Evolutionary conservation across 306 rosid genomes (phyloP), one percentile per base, ranked within the genome.

Genomic region (Comarum palustre): DNA sequence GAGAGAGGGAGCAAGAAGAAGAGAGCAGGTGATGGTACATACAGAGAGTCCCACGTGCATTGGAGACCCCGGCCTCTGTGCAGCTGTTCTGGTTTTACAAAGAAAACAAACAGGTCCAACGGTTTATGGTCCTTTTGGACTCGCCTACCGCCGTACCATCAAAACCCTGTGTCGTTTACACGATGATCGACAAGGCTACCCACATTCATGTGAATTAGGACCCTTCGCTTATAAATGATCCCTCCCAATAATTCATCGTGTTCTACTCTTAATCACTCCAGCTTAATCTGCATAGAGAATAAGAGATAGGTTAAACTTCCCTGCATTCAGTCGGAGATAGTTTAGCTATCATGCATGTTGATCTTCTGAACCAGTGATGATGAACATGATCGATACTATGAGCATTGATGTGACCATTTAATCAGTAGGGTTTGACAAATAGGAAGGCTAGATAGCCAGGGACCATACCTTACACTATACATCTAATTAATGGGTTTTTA

Each of bases 51-150:
- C 86, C 90, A 87, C 96, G 93, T 87, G 87, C 79, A 87, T 75
- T 29, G 24, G 58, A 84, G 88, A 85, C 65, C 89, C 87, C 43
- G 10, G 12, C 43, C 43, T 78, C 79, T 80, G 85, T 77, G 82
- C 77, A 82, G 87, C 79, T 81, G 85, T 77, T 82, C 77, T 83
- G 87, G 88, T 86, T 77, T 90, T 41, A 83, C 81, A 60, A 76
- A 84, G 87, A 84, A 84, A 31, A 75, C 91, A 82, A 79, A 87
- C 89, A 80, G 86, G 55, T 85, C 90, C 97, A 85, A 89, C 90
- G 91, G 89, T 84, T 87, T 81, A 82, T 76, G 81, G 74, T 83
- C 73, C 73, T 74, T 77, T 83, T 59, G 67, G 74, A 73, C 66
- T 34, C 39, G 1, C 43, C 1, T 43, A 31, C 66, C 71, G 76